Percentiles rank a stretch among this genome's conserved stretches.
phyloP scores from a whole-genome alignment of 768 basidiomycete species.

The Tephrocybe rancida region DNA sequence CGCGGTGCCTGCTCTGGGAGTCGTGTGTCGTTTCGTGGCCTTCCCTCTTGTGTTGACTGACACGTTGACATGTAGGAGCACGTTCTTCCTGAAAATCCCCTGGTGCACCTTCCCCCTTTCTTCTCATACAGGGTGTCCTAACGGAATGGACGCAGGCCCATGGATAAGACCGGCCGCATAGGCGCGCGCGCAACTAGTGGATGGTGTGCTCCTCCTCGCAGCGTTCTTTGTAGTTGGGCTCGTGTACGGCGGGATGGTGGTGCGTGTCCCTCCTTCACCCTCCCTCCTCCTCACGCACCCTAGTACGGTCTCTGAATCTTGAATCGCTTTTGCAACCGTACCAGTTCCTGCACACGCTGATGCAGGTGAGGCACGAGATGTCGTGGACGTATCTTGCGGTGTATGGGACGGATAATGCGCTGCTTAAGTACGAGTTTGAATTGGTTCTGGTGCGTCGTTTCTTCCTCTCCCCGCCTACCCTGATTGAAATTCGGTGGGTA shows the following conservation, averaged over 20 bases:
- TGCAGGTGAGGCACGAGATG: slow-evolving; percentile 54
- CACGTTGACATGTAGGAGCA: slow-evolving; percentile 50
- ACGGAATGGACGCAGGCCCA: slow-evolving; percentile 46
- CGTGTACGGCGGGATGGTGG: slow-evolving; percentile 63
- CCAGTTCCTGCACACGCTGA: slow-evolving; percentile 64
- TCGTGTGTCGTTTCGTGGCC: slow-evolving; percentile 40
- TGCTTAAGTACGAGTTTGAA: slow-evolving; percentile 77
- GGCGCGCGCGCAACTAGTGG: slow-evolving; percentile 73
- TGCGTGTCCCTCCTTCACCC: slow-evolving; percentile 29
- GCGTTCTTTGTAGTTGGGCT: slow-evolving; percentile 75
- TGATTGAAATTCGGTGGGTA: no score
- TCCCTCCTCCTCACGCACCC: no score
- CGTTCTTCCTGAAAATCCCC: slow-evolving; percentile 86
- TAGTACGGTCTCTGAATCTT: no score
- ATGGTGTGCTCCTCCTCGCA: slow-evolving; percentile 66
- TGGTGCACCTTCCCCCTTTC: slow-evolving; percentile 50
- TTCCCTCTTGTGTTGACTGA: slow-evolving; percentile 3
- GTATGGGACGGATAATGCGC: slow-evolving; percentile 60
- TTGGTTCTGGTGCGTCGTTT: slow-evolving; percentile 69
- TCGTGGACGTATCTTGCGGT: slow-evolving; percentile 50
- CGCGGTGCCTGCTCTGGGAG: slow-evolving; percentile 85
- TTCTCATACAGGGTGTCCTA: background rate
- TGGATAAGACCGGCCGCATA: slow-evolving; percentile 77
- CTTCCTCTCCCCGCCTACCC: no score
- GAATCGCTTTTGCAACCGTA: no score